Evolutionary conservation across 1,139 yeast genomes (phyloP), one percentile per base, ranked within the genome.

Genomic region (Blastobotrys raffinosifermentans): DNA sequence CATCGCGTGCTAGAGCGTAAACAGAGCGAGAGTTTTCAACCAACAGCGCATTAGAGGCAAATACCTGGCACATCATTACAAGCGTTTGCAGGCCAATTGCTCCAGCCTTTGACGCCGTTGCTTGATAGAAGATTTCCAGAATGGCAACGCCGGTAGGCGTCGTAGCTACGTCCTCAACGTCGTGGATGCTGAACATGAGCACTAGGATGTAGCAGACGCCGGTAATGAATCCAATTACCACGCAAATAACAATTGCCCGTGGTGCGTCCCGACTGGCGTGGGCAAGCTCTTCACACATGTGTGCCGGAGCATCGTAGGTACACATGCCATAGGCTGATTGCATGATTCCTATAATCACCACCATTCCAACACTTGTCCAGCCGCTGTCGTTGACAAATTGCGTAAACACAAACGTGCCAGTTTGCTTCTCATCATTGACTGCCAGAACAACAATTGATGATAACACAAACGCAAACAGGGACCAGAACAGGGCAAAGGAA

Each of bases 21-120:
- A 87, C 80, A 9, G 84, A 75, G 66, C 94, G 74, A 3, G 93
- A 81, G 2, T 89, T 86, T 1, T 93, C 81, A 0, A 94, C 83
- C 31, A 83, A 67, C 8, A 3, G 89, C 70, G 19, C 94, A 39
- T 82, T 77, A 3, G 87, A 79, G 30, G 87, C 91, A 56, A 82
- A 81, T n/a, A 81, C 51, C 29, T 83, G 74, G 16, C 89, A 81
- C 0, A 87, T 87, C 29, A 80, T 63, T 3, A 32, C 13, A 8
- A 32, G 18, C 5, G 26, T 16, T 11, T 20, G 26, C 40, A 83
- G 69, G 53, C 82, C 66, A 15, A 81, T 56, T 2, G 91, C 79
- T 2, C 83, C 77, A 30, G 81, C 55, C 48, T 73, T 39, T 3
- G 30, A 27, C 4, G 30, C 26, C 3, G 44, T 40, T 8, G 39